Evolutionary conservation across 2,329 filamentous ascomycete genomes (phyloP).

Genomic region (Xylaria digitata): DNA sequence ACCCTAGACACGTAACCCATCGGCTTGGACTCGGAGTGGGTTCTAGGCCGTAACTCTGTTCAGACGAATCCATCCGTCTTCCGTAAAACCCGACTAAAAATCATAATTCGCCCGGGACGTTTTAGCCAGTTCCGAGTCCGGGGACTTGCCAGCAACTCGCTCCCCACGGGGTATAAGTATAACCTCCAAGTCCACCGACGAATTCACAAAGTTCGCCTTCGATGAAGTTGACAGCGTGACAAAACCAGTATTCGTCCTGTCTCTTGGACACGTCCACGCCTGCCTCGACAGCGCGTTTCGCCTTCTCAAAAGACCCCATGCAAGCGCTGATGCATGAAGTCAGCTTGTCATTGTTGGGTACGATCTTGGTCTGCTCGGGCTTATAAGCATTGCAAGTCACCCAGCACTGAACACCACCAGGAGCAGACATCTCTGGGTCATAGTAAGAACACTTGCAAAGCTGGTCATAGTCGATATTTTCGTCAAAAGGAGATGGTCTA

Average conservation of each 20-base stretch:
- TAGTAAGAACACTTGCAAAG: background rate
- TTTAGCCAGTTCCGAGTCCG: too few relatives aligned
- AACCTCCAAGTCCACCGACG: conserved; percentile 16
- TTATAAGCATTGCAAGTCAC: conserved; percentile 2
- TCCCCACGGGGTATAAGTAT: conserved; percentile 13
- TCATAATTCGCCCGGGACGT: too few relatives aligned
- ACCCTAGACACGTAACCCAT: too few relatives aligned
- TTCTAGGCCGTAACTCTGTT: too few relatives aligned
- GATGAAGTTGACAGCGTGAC: conserved; percentile 24
- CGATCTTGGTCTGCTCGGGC: background rate
- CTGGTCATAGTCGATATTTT: too few relatives aligned
- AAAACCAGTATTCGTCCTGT: conserved; percentile 26
- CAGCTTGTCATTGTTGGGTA: conserved; percentile 2
- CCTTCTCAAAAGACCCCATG: conserved; percentile 18
- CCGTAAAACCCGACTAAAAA: too few relatives aligned
- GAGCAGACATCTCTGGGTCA: background rate
- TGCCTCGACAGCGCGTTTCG: conserved; percentile 15
- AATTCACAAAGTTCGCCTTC: conserved; percentile 24
- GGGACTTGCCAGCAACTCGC: conserved; percentile 13
- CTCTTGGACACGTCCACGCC: conserved; percentile 10
- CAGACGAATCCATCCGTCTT: too few relatives aligned
- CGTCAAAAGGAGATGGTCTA: too few relatives aligned
- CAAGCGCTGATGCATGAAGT: conserved; percentile 9
- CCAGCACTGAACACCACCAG: conserved; percentile 1
- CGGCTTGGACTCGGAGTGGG: too few relatives aligned